phyloP scores from a whole-genome alignment of 2,329 filamentous ascomycete species.

The Cladophialophora psammophila region DNA sequence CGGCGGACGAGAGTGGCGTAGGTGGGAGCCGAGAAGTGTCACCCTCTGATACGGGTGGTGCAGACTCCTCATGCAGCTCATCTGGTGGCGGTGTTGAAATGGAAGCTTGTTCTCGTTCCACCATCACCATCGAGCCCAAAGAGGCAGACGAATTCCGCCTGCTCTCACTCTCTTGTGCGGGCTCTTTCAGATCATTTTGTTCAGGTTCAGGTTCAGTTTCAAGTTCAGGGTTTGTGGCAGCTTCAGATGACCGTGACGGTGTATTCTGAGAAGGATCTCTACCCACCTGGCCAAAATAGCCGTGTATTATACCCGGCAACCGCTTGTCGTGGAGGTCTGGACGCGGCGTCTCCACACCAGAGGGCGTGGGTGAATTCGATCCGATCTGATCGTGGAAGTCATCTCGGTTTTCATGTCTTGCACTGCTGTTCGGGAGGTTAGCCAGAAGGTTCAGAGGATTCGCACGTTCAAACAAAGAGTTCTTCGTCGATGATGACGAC shows the following conservation, averaged over 20 bases:
- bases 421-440: constrained; percentile 37
- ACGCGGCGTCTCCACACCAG: constrained; percentile 89
- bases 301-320: constrained; percentile 90
- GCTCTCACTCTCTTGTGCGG: constrained; percentile 37
- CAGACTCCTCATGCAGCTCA: constrained; percentile 39
- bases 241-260: constrained; percentile 50
- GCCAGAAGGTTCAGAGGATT: constrained; percentile 18
- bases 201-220: constrained; percentile 33
- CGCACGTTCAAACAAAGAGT: constrained; percentile 20
- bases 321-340: constrained; percentile 95
- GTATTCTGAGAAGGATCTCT: constrained; percentile 70
- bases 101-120: constrained; percentile 48
- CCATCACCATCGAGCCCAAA: constrained; percentile 52
- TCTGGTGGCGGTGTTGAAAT: constrained; percentile 43
- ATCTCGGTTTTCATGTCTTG: constrained; percentile 45
- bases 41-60: constrained; percentile 43
- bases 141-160: constrained; percentile 45
- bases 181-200: constrained; percentile 23
- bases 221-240: constrained; percentile 44
- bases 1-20: constrained; percentile 53
- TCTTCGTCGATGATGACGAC: constrained; percentile 6
- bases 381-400: constrained; percentile 59
- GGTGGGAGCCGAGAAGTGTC: constrained; percentile 50
- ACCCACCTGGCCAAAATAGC: constrained; percentile 99
- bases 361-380: constrained; percentile 81